These are phyloP conservation scores for Hyaloscypha bicolor DNA, from an alignment of 495 filamentous ascomycete species.

Conservation along the genomic window DNA sequence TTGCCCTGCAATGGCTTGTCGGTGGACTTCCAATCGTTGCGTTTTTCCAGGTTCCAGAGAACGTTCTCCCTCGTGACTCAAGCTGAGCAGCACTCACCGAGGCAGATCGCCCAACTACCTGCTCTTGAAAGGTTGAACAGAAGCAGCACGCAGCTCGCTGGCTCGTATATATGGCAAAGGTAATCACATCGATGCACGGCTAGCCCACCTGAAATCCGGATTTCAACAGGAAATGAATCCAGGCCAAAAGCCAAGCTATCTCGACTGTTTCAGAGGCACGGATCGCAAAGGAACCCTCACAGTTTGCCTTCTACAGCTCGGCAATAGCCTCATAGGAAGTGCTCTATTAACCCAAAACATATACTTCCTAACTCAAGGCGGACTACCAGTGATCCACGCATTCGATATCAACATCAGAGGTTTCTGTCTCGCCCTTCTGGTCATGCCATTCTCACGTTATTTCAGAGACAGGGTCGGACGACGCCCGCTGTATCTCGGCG, in stretches of 20 bases:
- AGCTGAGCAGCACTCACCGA: background rate
- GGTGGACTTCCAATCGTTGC: slow-evolving; percentile 46
- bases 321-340: slow-evolving; percentile 18
- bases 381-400: slow-evolving; percentile 19
- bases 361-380: slow-evolving; percentile 25
- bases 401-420: slow-evolving; percentile 30
- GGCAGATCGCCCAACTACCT: slow-evolving; percentile 25
- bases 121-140: slow-evolving; percentile 8
- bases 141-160: slow-evolving; percentile 12
- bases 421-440: slow-evolving; percentile 23
- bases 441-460: slow-evolving; percentile 39
- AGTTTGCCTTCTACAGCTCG: slow-evolving; percentile 26
- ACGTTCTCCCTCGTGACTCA: slow-evolving; percentile 13
- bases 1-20: slow-evolving; percentile 59
- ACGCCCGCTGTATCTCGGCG: slow-evolving; percentile 24
- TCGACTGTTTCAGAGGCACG: slow-evolving; percentile 26
- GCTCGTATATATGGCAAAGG: slow-evolving; percentile 20
- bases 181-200: slow-evolving; percentile 23
- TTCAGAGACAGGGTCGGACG: slow-evolving; percentile 26
- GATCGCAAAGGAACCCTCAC: slow-evolving; percentile 27
- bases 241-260: background rate
- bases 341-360: slow-evolving; percentile 28
- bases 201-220: slow-evolving; percentile 20
- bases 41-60: slow-evolving; percentile 47
- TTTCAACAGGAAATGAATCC: slow-evolving; percentile 17